These are phyloP conservation scores for Lithocarpus polystachyus DNA, from an alignment of 306 rosid species.

Conservation along the genomic window DNA sequence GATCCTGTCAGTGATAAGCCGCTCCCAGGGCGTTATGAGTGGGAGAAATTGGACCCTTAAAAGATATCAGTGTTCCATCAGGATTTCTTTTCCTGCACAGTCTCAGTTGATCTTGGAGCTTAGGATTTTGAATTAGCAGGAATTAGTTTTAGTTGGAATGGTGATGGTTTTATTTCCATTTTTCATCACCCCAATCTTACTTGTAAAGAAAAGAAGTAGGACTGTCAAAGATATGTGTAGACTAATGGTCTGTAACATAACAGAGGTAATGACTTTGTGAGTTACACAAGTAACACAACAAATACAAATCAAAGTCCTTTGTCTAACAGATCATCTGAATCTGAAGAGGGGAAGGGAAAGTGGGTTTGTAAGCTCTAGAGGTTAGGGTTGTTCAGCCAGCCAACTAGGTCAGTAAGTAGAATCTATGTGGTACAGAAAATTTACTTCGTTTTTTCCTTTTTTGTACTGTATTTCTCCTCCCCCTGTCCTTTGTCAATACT, in stretches of 20 bases:
- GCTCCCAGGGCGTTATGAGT: conserved; percentile 76
- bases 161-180: conserved; percentile 90
- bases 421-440: conserved; percentile 70
- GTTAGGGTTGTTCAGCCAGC: conserved; percentile 38
- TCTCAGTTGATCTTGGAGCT: conserved; percentile 33
- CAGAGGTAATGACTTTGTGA: conserved; percentile 52
- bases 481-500: conserved; percentile 60
- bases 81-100: conserved; percentile 39
- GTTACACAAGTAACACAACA: conserved; percentile 57
- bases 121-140: conserved; percentile 45
- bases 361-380: conserved; percentile 41
- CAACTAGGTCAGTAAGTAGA: conserved; percentile 39
- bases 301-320: conserved; percentile 70
- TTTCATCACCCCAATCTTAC: conserved; percentile 75
- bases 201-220: conserved; percentile 91
- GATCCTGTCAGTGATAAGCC: conserved; percentile 85
- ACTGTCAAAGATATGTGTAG: conserved; percentile 56
- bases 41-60: conserved; percentile 72
- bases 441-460: conserved; percentile 34
- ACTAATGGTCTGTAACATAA: conserved; percentile 83
- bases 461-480: conserved; percentile 59
- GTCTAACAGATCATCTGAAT: conserved; percentile 76
- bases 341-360: conserved; percentile 34
- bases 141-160: conserved; percentile 57
- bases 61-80: conserved; percentile 40